phyloP scores from a whole-genome alignment of 345 rosid species.

The Camelina sativa region DNA sequence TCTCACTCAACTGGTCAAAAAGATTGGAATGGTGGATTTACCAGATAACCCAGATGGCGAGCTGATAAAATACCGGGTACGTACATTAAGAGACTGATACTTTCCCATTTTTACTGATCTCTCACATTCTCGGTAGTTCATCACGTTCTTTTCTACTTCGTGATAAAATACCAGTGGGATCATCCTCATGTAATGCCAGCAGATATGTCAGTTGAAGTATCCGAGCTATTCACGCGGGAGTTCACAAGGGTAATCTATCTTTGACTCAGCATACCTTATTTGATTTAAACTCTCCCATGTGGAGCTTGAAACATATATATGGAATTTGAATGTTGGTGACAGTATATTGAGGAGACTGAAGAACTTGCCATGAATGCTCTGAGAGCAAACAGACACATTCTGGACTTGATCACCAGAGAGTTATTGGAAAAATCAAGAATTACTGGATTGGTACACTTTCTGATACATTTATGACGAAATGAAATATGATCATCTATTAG shows the following conservation, averaged over 20 bases:
- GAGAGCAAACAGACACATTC: conserved; percentile 67
- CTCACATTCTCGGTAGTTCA: conserved; percentile 4
- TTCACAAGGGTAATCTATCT: conserved; percentile 71
- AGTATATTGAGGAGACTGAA: conserved; percentile 95
- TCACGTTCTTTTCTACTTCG: background rate
- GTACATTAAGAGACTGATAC: conserved; percentile 20
- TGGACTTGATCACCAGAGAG: conserved; percentile 71
- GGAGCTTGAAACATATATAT: conserved; percentile 28
- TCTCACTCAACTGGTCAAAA: conserved; percentile 69
- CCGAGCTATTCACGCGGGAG: conserved; percentile 93
- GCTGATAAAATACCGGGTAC: conserved; percentile 84
- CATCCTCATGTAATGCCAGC: conserved; percentile 86
- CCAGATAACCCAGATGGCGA: conserved; percentile 78
- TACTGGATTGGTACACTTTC: conserved; percentile 80
- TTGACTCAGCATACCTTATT: conserved; percentile 22
- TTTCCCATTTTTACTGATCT: conserved; percentile 10
- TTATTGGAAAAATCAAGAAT: conserved; percentile 81
- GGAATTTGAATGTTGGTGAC: conserved; percentile 47
- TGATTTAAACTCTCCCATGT: conserved; percentile 2
- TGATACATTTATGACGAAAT: background rate
- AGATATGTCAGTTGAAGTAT: conserved; percentile 83
- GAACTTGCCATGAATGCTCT: conserved; percentile 89
- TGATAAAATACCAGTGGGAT: conserved; percentile 70
- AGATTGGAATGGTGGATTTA: conserved; percentile 73
- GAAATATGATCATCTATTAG: background rate